Evolutionary conservation across 371 early-diverging fungal genomes (phyloP).

Genomic region (Saksenaea vasiformis): DNA sequence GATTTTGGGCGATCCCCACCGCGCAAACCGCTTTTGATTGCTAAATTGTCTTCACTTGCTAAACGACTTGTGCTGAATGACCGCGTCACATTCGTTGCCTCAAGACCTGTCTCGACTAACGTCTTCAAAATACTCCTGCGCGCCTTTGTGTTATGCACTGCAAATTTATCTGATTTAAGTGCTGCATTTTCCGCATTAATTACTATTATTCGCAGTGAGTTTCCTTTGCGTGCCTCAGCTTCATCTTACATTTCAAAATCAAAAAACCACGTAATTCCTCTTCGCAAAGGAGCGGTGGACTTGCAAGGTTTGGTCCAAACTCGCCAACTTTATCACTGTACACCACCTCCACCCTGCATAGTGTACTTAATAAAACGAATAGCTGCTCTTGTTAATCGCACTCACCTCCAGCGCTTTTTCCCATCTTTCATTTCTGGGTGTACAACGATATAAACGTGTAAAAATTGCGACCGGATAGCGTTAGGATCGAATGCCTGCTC

Average conservation of each 20-base stretch:
- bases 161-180: slow-evolving; percentile 66
- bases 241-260: slow-evolving; percentile 48
- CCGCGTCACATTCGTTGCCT: slow-evolving; percentile 11
- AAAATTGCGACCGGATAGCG: slow-evolving; percentile 67
- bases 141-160: slow-evolving; percentile 55
- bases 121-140: slow-evolving; percentile 45
- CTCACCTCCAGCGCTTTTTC: slow-evolving; percentile 41
- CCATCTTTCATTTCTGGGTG: slow-evolving; percentile 37
- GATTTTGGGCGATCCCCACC: slow-evolving; percentile 19
- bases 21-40: neutral
- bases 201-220: slow-evolving; percentile 32
- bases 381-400: no score
- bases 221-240: neutral
- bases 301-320: slow-evolving; percentile 68
- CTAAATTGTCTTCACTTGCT: slow-evolving; percentile 5
- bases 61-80: slow-evolving; percentile 24
- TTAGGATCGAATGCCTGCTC: slow-evolving; percentile 61
- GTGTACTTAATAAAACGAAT: neutral
- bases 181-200: slow-evolving; percentile 81
- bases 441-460: slow-evolving; percentile 73
- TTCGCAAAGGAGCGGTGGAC: slow-evolving; percentile 58
- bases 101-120: slow-evolving; percentile 32
- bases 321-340: slow-evolving; percentile 59
- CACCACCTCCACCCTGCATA: slow-evolving; percentile 48
- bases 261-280: slow-evolving; percentile 55